Base-by-base conservation (phyloP, 116 monocot genomes). In the Posidonia oceanica region DNA sequence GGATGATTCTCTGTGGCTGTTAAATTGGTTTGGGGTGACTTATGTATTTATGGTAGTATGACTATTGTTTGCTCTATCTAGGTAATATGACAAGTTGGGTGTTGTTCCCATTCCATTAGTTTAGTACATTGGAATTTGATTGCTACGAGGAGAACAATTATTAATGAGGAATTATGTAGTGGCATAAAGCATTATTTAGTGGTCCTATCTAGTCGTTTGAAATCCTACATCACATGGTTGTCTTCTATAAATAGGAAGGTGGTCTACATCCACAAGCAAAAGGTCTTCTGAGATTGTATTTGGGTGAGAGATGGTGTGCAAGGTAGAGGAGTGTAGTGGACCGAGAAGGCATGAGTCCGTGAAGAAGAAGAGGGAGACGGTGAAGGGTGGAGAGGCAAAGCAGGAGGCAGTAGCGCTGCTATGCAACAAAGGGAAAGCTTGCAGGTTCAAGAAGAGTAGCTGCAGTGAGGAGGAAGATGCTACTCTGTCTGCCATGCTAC, bases 381-480 rank as follows among this genome's bases (percentile, higher is more conserved):
- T 39, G 58, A 65, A 73, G 38, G 67, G 12, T 17, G 74, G 69
- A 56, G 57, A 67, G 6, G 59, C 65, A 38, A 70, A 73, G 74
- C 62, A 67, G 29, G 73, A 70, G 55, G 8, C 62, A 55, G 56
- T 36, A 53, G 38, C 58, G 74, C 72, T 84, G 64, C 78, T 69
- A 4, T 81, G 81, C 77, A 84, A 81, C 79, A 87, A 87, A 55
- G 81, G 72, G 5, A 83, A 67, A 39, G 72, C 75, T 52, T 83
- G 83, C 80, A 83, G 75, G 75, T 90, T 86, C 84, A 90, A 90
- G 84, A 76, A 73, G 72, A 86, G 83, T 73, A 77, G 64, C 65
- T 81, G 61, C 63, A 66, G 67, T n/a, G 74, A 78, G 64, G 88
- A 86, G 69, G 89, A 86, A 7, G 81, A 86, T 58, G 83, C 70